Evolutionary conservation across 805 yeast species (phyloP).

Genomic region (Pichia sporocuriosa): DNA sequence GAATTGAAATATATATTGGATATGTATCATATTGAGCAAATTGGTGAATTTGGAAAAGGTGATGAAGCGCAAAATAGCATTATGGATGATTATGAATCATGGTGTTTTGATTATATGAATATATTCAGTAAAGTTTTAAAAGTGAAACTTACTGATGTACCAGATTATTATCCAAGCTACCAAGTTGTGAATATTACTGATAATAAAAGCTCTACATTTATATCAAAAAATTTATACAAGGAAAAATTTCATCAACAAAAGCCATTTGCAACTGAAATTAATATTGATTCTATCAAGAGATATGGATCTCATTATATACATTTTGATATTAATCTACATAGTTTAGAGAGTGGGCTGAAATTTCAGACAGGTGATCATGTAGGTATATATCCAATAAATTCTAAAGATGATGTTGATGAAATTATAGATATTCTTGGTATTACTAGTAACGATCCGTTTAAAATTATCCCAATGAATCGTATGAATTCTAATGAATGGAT

Average conservation of each 20-base stretch:
- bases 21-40: constrained; percentile 49
- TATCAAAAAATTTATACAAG: no score
- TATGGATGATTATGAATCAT: constrained; percentile 82
- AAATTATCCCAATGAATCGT: constrained; percentile 58
- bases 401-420: constrained; percentile 53
- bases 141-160: background rate
- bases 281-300: constrained; percentile 39
- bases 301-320: constrained; percentile 59
- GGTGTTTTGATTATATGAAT: constrained; percentile 78
- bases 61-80: constrained; percentile 88
- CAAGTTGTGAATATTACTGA: constrained; percentile 27
- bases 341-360: constrained; percentile 57
- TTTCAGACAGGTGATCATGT: constrained; percentile 93
- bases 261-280: constrained; percentile 67
- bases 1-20: constrained; percentile 45
- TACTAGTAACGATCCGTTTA: constrained; percentile 37
- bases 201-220: no score
- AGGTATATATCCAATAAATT: constrained; percentile 84
- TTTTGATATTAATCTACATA: constrained; percentile 56
- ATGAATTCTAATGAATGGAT: constrained; percentile 46
- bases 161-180: constrained; percentile 54
- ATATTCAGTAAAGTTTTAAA: constrained; percentile 9
- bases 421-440: constrained; percentile 60
- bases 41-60: constrained; percentile 76
- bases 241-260: no score